These are phyloP conservation scores for Zea mays DNA, from an alignment of 176 grass and related monocot species.

Conservation along the genomic window Zm-B73-REFERENCE-NAM-5.0 NC_050097.1:224087501-224088000, in stretches of 20 bases:
- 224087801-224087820: conserved; percentile 73
- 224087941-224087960: conserved; percentile 6
- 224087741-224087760: conserved; percentile 48
- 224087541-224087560: conserved; percentile 39
- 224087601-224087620: conserved; percentile 92
- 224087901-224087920: background rate
- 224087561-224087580: conserved; percentile 79
- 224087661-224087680: conserved; percentile 94
- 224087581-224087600: conserved; percentile 97
- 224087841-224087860: conserved; percentile 61
- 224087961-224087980: conserved; percentile 61
- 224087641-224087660: conserved; percentile 74
- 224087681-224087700: background rate
- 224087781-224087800: conserved; percentile 58
- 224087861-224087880: conserved; percentile 84
- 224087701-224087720: background rate
- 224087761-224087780: conserved; percentile 69
- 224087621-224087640: conserved; percentile 86
- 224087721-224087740: conserved; percentile 31
- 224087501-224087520: conserved; percentile 57
- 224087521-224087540: background rate
- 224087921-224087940: background rate
- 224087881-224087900: conserved; percentile 45
- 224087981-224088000: conserved; percentile 80
- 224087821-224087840: conserved; percentile 68